Evolutionary conservation across 192 early-diverging fungal genomes (phyloP), one percentile per base, ranked within the genome.

Genomic region (Rhizoclosmatium sp.): DNA sequence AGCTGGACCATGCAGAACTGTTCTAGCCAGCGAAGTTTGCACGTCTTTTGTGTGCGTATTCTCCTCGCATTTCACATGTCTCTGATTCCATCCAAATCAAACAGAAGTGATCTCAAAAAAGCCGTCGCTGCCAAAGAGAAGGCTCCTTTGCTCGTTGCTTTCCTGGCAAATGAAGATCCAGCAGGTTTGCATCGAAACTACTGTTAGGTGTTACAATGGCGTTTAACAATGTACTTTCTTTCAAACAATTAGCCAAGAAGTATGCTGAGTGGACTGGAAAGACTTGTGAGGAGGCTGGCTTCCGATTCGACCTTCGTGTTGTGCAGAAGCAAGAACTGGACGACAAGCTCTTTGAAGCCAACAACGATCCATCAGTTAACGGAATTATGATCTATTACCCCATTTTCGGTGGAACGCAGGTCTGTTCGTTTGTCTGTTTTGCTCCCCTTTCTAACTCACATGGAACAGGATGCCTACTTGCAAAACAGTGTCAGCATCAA

Each of bases 331-430:
- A 93, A 47, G 92, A 94, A 47, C 91, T 99, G 31, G 96, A 98
- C 82, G 88, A 92, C 65, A 86, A 86, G 76, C 92, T 99, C 69
- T 82, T 92, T 59, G 93, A 93, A 51, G 98, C 97, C 14, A 99
- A 99, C 84, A 83, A 91, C 59, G 98, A 99, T 75, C 65, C 81
- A 3, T 69, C 69, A 0, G 93, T 99, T 23, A 92, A 96, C 82
- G 98, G 98, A 42, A 98, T 99, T 77, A 95, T 99, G 91, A 95
- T 99, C 44, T 99, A 99, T 86, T 99, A 99, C 81, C 98, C 98
- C 12, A 95, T 98, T 16, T 98, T 96, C 89, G 95, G 95, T 56
- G 94, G 92, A 74, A 91, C 93, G 44, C 95, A 96, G 88, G 92
- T 92, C 84, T 47, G 40, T 56, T 78, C 42, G 16, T 42, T 45